Conservation (phyloP, 495 filamentous ascomycete genomes). For the Aspergillus nanangensis region DNA sequence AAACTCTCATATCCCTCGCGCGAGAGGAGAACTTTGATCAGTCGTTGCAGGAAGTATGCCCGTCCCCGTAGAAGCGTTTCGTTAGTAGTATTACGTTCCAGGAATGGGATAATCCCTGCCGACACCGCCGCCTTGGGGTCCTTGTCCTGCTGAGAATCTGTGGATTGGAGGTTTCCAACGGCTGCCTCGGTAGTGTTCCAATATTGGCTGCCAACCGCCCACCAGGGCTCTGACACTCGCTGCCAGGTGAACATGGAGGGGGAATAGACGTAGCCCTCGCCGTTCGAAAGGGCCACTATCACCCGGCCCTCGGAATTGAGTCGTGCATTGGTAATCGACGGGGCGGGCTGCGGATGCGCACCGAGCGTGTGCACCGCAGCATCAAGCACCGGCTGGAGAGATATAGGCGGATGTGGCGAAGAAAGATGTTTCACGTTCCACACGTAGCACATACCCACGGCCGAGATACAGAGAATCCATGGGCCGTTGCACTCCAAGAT, state of each 20-base stretch:
- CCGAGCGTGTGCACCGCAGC: slow-evolving; percentile 67
- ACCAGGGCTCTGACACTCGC: slow-evolving; percentile 90
- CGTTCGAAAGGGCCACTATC: slow-evolving; percentile 82
- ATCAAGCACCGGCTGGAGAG: slow-evolving; percentile 84
- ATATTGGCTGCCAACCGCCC: slow-evolving; percentile 96
- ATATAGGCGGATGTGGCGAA: slow-evolving; percentile 84
- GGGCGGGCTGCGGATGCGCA: slow-evolving; percentile 65
- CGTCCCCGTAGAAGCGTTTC: slow-evolving; percentile 89
- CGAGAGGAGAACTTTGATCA: slow-evolving; percentile 79
- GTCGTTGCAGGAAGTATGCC: slow-evolving; percentile 79
- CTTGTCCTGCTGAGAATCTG: slow-evolving; percentile 50
- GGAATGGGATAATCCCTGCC: slow-evolving; percentile 83
- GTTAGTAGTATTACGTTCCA: slow-evolving; percentile 91
- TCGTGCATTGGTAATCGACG: slow-evolving; percentile 82
- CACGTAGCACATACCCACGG: slow-evolving; percentile 84
- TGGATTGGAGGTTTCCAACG: slow-evolving; percentile 69
- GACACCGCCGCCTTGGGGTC: slow-evolving; percentile 61
- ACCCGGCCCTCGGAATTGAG: slow-evolving; percentile 82
- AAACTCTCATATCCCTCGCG: slow-evolving; percentile 90
- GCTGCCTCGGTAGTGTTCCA: slow-evolving; percentile 95
- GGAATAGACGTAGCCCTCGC: slow-evolving; percentile 88
- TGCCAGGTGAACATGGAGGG: slow-evolving; percentile 86
- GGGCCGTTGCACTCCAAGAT: slow-evolving; percentile 85
- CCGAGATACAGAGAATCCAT: slow-evolving; percentile 84
- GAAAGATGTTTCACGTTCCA: slow-evolving; percentile 88